Percentiles rank a stretch among this genome's conserved stretches.
phyloP scores from a whole-genome alignment of 169 alveolate species.

The Eimeria tenella region DNA sequence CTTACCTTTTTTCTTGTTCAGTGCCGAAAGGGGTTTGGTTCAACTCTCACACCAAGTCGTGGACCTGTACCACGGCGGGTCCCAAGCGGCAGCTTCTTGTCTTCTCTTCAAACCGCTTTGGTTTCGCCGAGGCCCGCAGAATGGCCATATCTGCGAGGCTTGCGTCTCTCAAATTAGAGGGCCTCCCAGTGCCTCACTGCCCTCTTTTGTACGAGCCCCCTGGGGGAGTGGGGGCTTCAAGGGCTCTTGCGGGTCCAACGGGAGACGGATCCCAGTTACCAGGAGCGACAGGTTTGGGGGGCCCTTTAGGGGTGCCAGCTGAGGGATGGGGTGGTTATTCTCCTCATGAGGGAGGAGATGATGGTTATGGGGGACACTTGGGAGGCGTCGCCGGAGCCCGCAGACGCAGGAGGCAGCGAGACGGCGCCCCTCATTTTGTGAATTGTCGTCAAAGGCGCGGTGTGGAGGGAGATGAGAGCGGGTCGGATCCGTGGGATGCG shows the following conservation, averaged over 20 bases:
- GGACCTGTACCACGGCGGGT: slow-evolving; percentile 78
- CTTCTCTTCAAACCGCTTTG: slow-evolving; percentile 74
- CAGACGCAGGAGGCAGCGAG: slow-evolving; percentile 24
- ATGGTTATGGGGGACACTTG: slow-evolving; percentile 1
- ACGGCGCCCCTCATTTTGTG: slow-evolving; percentile 15
- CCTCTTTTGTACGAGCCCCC: slow-evolving; percentile 47
- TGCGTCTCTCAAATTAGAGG: slow-evolving; percentile 52
- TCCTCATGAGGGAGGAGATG: slow-evolving; percentile 40
- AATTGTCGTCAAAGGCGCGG: slow-evolving; percentile 12
- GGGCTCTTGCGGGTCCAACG: background rate
- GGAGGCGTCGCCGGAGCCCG: slow-evolving; percentile 1
- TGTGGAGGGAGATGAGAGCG: slow-evolving; percentile 18
- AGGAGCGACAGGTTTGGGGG: background rate
- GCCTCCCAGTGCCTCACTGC: slow-evolving; percentile 48
- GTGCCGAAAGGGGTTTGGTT: slow-evolving; percentile 77
- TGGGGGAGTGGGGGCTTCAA: slow-evolving; percentile 7
- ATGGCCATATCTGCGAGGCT: slow-evolving; percentile 72
- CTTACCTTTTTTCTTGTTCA: background rate
- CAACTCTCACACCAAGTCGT: slow-evolving; percentile 79
- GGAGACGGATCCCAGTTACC: background rate
- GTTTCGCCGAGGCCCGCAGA: slow-evolving; percentile 65
- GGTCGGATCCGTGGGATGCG: slow-evolving; percentile 27
- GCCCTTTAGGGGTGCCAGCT: background rate
- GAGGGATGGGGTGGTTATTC: slow-evolving; percentile 53
- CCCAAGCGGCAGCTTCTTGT: slow-evolving; percentile 75